A percentile compares a stretch with the other conserved stretches of the same genome.
Evolutionary conservation across 2,329 filamentous ascomycete species (phyloP).

Genomic region (Clonostachys rhizophaga): DNA sequence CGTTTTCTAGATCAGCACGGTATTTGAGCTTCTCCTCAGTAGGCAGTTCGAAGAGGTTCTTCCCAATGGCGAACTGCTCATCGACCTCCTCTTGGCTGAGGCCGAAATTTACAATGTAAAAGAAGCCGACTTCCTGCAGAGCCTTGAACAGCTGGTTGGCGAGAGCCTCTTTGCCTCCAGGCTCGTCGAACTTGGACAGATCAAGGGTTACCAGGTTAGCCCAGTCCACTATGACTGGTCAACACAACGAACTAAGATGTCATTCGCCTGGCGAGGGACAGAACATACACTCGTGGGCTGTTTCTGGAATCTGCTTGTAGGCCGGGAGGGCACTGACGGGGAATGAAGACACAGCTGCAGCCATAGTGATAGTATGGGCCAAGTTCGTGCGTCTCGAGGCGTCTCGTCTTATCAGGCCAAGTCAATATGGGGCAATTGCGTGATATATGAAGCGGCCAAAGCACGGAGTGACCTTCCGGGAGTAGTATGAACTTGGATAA

Average conservation of each 20-base stretch:
- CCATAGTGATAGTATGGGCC: neutral
- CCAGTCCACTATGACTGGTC: slow-evolving; percentile 33
- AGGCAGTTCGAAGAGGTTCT: slow-evolving; percentile 51
- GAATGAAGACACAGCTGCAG: neutral
- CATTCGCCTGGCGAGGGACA: neutral
- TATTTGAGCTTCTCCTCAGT: slow-evolving; percentile 56
- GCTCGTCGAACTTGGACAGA: slow-evolving; percentile 45
- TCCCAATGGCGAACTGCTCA: slow-evolving; percentile 55
- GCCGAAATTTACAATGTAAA: slow-evolving; percentile 60
- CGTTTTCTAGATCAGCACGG: slow-evolving; percentile 40
- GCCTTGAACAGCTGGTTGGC: slow-evolving; percentile 51
- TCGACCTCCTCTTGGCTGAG: slow-evolving; percentile 56
- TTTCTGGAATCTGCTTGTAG: slow-evolving; percentile 26
- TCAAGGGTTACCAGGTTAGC: slow-evolving; percentile 54
- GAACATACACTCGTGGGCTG: slow-evolving; percentile 23
- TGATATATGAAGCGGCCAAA: too few relatives aligned
- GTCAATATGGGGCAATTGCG: too few relatives aligned
- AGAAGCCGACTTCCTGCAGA: slow-evolving; percentile 47
- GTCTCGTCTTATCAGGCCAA: too few relatives aligned
- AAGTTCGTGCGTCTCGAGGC: too few relatives aligned
- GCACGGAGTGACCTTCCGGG: too few relatives aligned
- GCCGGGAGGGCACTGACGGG: slow-evolving; percentile 13
- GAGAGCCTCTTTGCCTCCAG: slow-evolving; percentile 47
- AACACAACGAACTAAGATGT: neutral
- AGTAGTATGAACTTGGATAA: too few relatives aligned